A percentile compares a stretch with the other conserved stretches of the same genome.
phyloP scores from a whole-genome alignment of 441 rosid genomes.

The Iberis amara region DNA sequence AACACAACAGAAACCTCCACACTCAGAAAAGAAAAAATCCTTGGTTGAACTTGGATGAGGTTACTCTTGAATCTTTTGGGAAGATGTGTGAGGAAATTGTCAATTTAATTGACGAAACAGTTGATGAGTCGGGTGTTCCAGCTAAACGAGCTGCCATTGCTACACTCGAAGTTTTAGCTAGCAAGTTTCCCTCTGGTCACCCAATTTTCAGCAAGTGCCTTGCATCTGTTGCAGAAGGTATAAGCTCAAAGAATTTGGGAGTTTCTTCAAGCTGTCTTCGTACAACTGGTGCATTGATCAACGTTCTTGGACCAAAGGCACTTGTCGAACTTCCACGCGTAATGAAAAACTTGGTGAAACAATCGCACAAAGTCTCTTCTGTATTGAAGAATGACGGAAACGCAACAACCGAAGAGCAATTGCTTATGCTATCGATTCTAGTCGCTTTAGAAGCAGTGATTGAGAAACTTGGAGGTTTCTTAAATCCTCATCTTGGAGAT shows the following conservation, averaged over 20 bases:
- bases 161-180: conserved; percentile 70
- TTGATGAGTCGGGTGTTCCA: conserved; percentile 47
- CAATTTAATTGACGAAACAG: conserved; percentile 48
- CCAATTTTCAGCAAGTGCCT: conserved; percentile 71
- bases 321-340: conserved; percentile 67
- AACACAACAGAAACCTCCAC: conserved; percentile 40
- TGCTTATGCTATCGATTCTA: conserved; percentile 61
- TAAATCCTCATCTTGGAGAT: conserved; percentile 83
- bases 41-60: conserved; percentile 62
- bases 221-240: conserved; percentile 54
- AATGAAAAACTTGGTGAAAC: conserved; percentile 60
- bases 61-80: conserved; percentile 47
- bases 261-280: conserved; percentile 77
- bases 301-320: conserved; percentile 86
- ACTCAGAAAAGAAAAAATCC: conserved; percentile 31
- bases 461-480: conserved; percentile 89
- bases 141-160: conserved; percentile 72
- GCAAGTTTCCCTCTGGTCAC: conserved; percentile 58
- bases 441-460: conserved; percentile 72
- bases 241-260: conserved; percentile 51
- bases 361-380: conserved; percentile 35
- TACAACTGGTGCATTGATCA: conserved; percentile 67
- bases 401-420: conserved; percentile 30
- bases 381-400: conserved; percentile 23
- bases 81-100: conserved; percentile 66